Conservation (phyloP, 139 green algal species). For the Diplosphaera chodatii region DNA sequence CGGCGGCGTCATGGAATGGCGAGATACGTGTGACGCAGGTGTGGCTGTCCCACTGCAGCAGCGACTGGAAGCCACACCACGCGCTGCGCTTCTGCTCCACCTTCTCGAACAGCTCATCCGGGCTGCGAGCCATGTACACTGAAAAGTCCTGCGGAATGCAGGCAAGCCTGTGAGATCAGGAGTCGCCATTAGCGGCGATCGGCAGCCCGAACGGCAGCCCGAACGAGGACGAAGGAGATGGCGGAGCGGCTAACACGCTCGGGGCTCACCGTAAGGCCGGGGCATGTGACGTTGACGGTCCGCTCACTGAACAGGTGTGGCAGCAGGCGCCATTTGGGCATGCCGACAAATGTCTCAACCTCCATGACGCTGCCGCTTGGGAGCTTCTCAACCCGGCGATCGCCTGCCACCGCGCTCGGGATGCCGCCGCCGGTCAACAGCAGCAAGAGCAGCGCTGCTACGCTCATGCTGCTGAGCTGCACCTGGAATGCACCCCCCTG, state of each 20-base stretch:
- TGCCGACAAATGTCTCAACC: slow-evolving; percentile 1
- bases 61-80: slow-evolving; percentile 32
- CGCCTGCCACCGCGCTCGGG: background rate
- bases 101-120: slow-evolving; percentile 7
- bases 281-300: slow-evolving; percentile 9
- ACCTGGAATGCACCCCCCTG: no score
- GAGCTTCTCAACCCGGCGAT: background rate
- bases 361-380: slow-evolving; percentile 4
- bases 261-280: background rate
- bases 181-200: background rate
- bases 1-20: slow-evolving; percentile 17
- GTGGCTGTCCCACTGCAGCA: slow-evolving; percentile 3
- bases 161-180: background rate
- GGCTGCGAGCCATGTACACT: slow-evolving; percentile 16
- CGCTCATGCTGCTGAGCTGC: no score
- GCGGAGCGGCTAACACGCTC: background rate
- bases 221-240: background rate
- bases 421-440: background rate
- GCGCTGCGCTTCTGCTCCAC: slow-evolving; percentile 9
- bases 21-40: slow-evolving; percentile 17
- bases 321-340: slow-evolving; percentile 14
- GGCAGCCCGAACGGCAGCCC: background rate
- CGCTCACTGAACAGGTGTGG: slow-evolving; percentile 12
- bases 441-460: background rate
- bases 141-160: slow-evolving; percentile 25